A percentile compares a stretch with the other conserved stretches of the same genome.
phyloP scores from a whole-genome alignment of 176 grass and related monocot species.

The Triticum timopheevii region DNA sequence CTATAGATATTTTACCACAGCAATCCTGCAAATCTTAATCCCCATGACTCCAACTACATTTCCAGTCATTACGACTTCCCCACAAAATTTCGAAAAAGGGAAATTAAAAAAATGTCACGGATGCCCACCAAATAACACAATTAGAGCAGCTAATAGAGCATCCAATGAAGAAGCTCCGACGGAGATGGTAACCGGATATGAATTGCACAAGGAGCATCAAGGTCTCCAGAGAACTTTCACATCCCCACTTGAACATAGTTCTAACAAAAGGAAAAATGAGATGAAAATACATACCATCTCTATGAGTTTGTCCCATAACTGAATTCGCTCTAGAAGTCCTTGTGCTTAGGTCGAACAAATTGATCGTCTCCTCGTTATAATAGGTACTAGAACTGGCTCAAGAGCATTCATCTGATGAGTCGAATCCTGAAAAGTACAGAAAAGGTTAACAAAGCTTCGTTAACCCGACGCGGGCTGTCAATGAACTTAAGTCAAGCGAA shows the following conservation, averaged over 20 bases:
- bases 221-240: not conserved
- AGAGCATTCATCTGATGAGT: constrained; percentile 18
- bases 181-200: not conserved
- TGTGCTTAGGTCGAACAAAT: constrained; percentile 38
- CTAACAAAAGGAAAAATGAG: not conserved
- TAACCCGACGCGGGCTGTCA: not conserved
- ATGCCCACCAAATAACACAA: not conserved
- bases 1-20: not conserved
- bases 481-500: not conserved
- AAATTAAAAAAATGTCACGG: not conserved
- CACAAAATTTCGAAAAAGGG: not conserved
- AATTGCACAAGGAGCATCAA: constrained; percentile 6
- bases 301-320: constrained; percentile 34
- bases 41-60: constrained; percentile 15
- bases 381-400: not conserved
- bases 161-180: not conserved
- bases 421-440: constrained; percentile 22
- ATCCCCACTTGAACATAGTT: not conserved
- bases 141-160: constrained; percentile 1
- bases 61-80: not conserved
- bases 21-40: constrained; percentile 1
- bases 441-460: not conserved
- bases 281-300: constrained; percentile 46
- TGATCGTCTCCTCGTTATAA: constrained; percentile 35
- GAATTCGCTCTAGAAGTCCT: constrained; percentile 43